Evolutionary conservation across 192 early-diverging fungal genomes (phyloP), one percentile per base, ranked within the genome.

Genomic region (Entomortierella lignicola): DNA sequence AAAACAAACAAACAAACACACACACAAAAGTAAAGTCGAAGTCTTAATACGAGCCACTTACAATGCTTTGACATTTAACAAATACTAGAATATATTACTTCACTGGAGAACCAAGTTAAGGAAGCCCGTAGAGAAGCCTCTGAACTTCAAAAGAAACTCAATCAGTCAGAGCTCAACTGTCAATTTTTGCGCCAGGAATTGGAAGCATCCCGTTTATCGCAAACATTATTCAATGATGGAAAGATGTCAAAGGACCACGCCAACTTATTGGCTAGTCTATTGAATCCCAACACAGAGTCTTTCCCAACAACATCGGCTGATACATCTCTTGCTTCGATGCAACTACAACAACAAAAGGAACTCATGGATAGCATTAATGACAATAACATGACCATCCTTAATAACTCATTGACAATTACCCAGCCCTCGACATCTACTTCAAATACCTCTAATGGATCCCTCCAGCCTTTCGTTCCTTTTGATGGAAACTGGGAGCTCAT

Each of bases 21-120:
- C n/a, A n/a, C n/a, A n/a, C n/a, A n/a, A n/a, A n/a, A n/a, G n/a
- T n/a, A n/a, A n/a, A n/a, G n/a, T 42, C 59, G 32, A 44, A 7
- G 39, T 39, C 32, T 37, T 58, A 31, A 39, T 39, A 39, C 8
- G 13, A 17, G 13, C 30, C 10, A 32, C 25, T 56, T 27, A 26
- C 0, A 56, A 4, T 13, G 27, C 52, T 27, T 27, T 29, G 25
- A 17, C 50, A 5, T 51, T 17, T 7, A 51, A 51, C 8, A 51
- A 51, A 6, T 23, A n/a, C n/a, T 64, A 72, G 72, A 86, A 60
- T 91, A 92, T 66, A 89, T 92, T 60, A 81, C 84, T 23, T 85
- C 83, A 7, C 80, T 92, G 44, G 89, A 91, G 71, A 82, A 55
- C 53, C 85, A 92, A 71, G 82, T 90, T 27, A 82, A 85, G 32